Percentiles rank a stretch among this genome's conserved stretches.
Conservation (phyloP, 805 yeast genomes). For the Saturnispora galanensis region DNA sequence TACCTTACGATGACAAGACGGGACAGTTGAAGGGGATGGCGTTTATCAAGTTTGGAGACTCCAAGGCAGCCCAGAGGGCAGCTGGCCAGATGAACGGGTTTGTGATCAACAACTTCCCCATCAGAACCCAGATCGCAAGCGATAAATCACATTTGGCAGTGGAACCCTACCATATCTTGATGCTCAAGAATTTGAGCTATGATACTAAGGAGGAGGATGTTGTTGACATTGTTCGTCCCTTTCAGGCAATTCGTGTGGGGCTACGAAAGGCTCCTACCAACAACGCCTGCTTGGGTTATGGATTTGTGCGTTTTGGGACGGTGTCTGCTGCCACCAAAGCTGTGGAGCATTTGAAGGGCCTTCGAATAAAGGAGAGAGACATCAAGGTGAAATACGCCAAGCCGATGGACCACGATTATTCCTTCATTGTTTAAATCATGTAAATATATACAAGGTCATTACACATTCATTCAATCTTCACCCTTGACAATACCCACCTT, state of each 20-base stretch:
- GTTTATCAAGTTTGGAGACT: slow-evolving; percentile 16
- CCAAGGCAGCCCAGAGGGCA: slow-evolving; percentile 18
- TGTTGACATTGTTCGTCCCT: slow-evolving; percentile 18
- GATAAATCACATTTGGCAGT: slow-evolving; percentile 8
- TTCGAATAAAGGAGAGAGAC: slow-evolving; percentile 36
- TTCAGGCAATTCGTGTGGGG: slow-evolving; percentile 23
- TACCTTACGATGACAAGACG: slow-evolving; percentile 12
- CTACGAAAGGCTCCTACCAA: slow-evolving; percentile 23
- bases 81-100: slow-evolving; percentile 25
- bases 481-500: slow-evolving; percentile 88
- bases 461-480: slow-evolving; percentile 22
- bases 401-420: slow-evolving; percentile 18
- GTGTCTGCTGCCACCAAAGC: slow-evolving; percentile 37
- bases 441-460: slow-evolving; percentile 4
- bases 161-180: slow-evolving; percentile 18
- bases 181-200: slow-evolving; percentile 23
- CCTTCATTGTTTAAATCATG: slow-evolving; percentile 17
- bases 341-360: slow-evolving; percentile 31
- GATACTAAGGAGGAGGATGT: slow-evolving; percentile 19
- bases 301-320: slow-evolving; percentile 48
- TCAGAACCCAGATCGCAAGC: slow-evolving; percentile 15
- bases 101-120: slow-evolving; percentile 22
- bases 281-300: slow-evolving; percentile 37
- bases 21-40: slow-evolving; percentile 21
- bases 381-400: slow-evolving; percentile 26